These are phyloP conservation scores for Cyberlindnera veronae DNA, from an alignment of 805 yeast species.

Conservation along the genomic window DNA sequence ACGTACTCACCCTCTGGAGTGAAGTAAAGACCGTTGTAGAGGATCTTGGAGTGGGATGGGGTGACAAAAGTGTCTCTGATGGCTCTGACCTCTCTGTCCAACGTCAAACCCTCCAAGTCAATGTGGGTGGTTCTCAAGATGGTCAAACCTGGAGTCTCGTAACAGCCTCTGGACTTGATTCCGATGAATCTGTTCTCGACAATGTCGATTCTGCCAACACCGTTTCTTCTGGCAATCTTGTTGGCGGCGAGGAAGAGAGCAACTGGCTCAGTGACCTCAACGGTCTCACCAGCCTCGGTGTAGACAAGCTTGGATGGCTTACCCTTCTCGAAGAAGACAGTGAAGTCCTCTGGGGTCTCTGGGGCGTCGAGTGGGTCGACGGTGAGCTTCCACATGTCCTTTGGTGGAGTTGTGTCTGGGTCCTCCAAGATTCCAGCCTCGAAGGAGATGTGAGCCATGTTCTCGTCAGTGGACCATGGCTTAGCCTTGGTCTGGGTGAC, in stretches of 20 bases:
- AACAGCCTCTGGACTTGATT: conserved; percentile 98
- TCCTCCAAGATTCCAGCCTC: conserved; percentile 99
- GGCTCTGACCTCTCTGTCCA: conserved; percentile 97
- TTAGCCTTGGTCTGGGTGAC: conserved; percentile 97
- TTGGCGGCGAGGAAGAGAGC: conserved; percentile 92
- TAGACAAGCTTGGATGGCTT: conserved; percentile 78
- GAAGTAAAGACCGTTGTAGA: conserved; percentile 97
- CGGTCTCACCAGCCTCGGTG: conserved; percentile 52
- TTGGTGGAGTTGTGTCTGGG: conserved; percentile 98
- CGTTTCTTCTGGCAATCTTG: conserved; percentile 96
- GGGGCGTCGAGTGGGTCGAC: conserved; percentile 97
- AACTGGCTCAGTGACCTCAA: conserved; percentile 76
- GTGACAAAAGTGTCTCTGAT: conserved; percentile 96
- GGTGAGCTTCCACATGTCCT: conserved; percentile 99
- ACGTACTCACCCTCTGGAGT: conserved; percentile 97
- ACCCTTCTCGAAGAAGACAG: conserved; percentile 81
- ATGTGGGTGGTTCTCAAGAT: conserved; percentile 90
- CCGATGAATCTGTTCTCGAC: conserved; percentile 99
- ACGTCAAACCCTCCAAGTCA: conserved; percentile 93
- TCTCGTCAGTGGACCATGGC: conserved; percentile 99
- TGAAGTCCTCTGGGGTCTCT: conserved; percentile 83
- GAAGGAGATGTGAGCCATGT: conserved; percentile 97
- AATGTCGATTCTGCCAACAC: conserved; percentile 98
- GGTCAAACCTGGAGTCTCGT: conserved; percentile 98
- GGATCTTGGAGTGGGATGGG: conserved; percentile 80